Evolutionary conservation across 331 rosid genomes (phyloP).

Genomic region (Acacia concinna): DNA sequence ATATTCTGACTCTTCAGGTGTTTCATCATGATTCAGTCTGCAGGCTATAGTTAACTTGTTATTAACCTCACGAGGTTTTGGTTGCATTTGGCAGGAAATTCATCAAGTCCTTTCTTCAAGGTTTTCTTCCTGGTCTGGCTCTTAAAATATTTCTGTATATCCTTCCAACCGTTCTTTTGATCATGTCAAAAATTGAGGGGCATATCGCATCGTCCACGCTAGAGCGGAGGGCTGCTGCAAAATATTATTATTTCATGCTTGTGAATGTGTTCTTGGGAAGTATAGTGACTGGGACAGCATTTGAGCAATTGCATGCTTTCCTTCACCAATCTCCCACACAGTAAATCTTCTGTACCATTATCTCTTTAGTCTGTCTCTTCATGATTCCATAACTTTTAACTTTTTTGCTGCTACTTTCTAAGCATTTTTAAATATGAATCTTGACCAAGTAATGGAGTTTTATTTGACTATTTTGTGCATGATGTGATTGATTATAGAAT

Average conservation of each 20-base stretch:
- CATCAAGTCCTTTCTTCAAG: constrained; percentile 95
- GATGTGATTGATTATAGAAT: constrained; percentile 53
- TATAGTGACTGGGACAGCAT: constrained; percentile 92
- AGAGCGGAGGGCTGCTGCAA: constrained; percentile 79
- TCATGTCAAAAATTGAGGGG: constrained; percentile 97
- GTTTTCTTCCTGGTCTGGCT: constrained; percentile 98
- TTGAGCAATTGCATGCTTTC: constrained; percentile 86
- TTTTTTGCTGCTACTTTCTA: too few relatives aligned
- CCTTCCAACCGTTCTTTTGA: constrained; percentile 83
- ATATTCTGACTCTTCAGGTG: background rate
- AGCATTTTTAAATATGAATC: background rate
- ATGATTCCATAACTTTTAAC: too few relatives aligned
- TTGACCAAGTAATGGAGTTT: background rate
- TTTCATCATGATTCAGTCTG: constrained; percentile 23
- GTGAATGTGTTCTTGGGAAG: constrained; percentile 99
- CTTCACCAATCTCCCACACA: constrained; percentile 90
- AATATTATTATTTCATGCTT: constrained; percentile 90
- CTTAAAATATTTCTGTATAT: constrained; percentile 86
- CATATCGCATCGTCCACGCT: constrained; percentile 75
- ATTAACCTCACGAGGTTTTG: constrained; percentile 19
- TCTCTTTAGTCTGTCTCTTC: too few relatives aligned
- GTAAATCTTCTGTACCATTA: constrained; percentile 47
- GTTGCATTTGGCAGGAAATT: constrained; percentile 62
- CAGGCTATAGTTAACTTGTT: background rate
- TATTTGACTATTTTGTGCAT: background rate